A percentile compares a stretch with the other conserved stretches of the same genome.
Evolutionary conservation across 2,329 filamentous ascomycete genomes (phyloP).

Genomic region (Ciborinia camelliae): DNA sequence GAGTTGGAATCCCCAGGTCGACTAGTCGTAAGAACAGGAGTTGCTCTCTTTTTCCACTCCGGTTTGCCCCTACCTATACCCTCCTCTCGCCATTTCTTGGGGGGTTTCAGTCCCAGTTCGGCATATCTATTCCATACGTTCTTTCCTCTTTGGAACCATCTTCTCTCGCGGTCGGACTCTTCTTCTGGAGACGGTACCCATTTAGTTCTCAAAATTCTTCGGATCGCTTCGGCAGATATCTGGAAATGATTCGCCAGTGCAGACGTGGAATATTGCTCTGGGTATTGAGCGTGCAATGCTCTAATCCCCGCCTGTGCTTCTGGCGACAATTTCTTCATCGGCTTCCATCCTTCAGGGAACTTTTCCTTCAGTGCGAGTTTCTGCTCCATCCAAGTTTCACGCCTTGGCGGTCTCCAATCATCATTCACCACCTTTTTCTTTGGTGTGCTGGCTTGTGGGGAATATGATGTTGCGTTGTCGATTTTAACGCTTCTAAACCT

Average conservation of each 20-base stretch:
- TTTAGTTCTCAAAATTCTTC: slow-evolving; percentile 78
- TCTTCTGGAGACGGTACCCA: slow-evolving; percentile 62
- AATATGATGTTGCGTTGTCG: slow-evolving; percentile 13
- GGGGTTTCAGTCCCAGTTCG: slow-evolving; percentile 59
- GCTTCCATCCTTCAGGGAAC: slow-evolving; percentile 77
- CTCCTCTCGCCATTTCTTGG: slow-evolving; percentile 52
- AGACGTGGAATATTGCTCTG: slow-evolving; percentile 70
- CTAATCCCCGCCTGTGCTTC: slow-evolving; percentile 90
- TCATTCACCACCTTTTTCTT: slow-evolving; percentile 15
- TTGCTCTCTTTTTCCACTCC: slow-evolving; percentile 24
- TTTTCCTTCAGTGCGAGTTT: slow-evolving; percentile 74
- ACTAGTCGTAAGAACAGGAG: slow-evolving; percentile 24
- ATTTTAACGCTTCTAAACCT: slow-evolving; percentile 17
- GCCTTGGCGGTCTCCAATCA: slow-evolving; percentile 30
- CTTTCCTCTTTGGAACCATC: slow-evolving; percentile 61
- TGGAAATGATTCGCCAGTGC: slow-evolving; percentile 75
- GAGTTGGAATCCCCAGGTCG: slow-evolving; percentile 19
- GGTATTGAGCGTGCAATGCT: slow-evolving; percentile 73
- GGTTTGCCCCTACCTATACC: slow-evolving; percentile 37
- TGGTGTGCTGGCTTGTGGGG: slow-evolving; percentile 18
- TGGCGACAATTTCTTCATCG: slow-evolving; percentile 82
- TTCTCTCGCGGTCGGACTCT: slow-evolving; percentile 53
- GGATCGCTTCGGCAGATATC: slow-evolving; percentile 81
- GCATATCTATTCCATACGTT: slow-evolving; percentile 58
- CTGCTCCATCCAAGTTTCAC: slow-evolving; percentile 67